Base-by-base conservation (phyloP, 148 eudicot species). In the Vaccinium corymbosum region DNA sequence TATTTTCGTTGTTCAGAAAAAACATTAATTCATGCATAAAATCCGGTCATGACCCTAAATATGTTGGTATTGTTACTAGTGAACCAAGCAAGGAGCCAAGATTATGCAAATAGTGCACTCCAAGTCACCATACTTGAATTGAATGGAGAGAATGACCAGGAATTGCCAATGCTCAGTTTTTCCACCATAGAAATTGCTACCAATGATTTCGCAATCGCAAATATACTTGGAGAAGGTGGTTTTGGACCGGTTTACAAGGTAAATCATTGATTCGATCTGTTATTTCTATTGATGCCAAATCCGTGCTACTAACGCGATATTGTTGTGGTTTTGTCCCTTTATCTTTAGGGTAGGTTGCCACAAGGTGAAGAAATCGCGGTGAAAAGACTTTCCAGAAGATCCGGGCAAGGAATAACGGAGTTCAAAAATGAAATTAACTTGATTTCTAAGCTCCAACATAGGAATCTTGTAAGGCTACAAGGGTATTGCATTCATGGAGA, bases 401-500 rank as follows among this genome's bases (percentile, higher is more conserved):
- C 78, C 7, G 15, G 78, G 22, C 53, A 75, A 16, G 78, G 29
- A 46, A 6, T 46, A 75, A 19, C 1, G 27, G 78, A 75, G 78
- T 75, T 72, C 76, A 72, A 72, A 14, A 72, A 72, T 72, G 76
- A 72, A 72, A 32, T 72, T 72, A 5, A 6, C 9, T 75, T 75
- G 52, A 46, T 75, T 46, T 75, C 78, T 46, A 75, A 46, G 78
- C 78, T 75, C 53, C 78, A 75, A 46, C 78, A 75, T 29, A 38
- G 52, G 78, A 75, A 46, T 75, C 53, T 75, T 48, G 78, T 75
- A 8, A 75, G 27, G 53, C n/a, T 75, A 38, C 14, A 46, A 10
- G 78, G 78, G 78, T 75, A 25, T 75, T 75, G 78, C 52, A 75
- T 75, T 16, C 51, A 42, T 38, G 78, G 78, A 7, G 78, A 75